Conservation (phyloP, 1,284 basidiomycete species). For the Bondarzewia mesenterica region DNA sequence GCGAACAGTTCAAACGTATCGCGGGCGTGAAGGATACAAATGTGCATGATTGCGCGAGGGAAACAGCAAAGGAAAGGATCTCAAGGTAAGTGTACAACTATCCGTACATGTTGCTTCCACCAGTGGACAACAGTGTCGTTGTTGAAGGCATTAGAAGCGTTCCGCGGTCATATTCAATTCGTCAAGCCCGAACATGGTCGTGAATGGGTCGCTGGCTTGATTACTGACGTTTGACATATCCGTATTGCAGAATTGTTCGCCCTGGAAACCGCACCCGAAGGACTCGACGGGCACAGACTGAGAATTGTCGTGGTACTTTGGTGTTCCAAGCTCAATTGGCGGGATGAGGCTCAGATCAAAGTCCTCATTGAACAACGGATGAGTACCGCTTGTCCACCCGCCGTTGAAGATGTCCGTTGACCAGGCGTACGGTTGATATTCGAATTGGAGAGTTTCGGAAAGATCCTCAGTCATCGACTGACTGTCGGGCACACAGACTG, state of each 20-base stretch:
- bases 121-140: not conserved
- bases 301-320: slow-evolving; percentile 12
- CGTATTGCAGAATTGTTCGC: not conserved
- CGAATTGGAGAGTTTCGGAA: slow-evolving; percentile 18
- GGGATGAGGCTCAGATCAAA: slow-evolving; percentile 39
- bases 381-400: slow-evolving; percentile 21
- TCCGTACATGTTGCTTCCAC: not conserved
- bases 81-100: slow-evolving; percentile 4
- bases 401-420: slow-evolving; percentile 12
- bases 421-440: slow-evolving; percentile 29
- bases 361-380: slow-evolving; percentile 34
- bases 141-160: not conserved
- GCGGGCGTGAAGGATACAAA: not conserved
- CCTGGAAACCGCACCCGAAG: not conserved
- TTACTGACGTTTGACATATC: not conserved
- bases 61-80: not conserved
- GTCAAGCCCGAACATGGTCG: slow-evolving; percentile 11
- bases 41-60: not conserved
- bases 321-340: slow-evolving; percentile 36
- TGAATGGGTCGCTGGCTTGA: slow-evolving; percentile 4
- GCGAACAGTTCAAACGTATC: no score
- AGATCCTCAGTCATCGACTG: slow-evolving; percentile 6
- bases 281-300: not conserved
- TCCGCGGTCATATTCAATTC: slow-evolving; percentile 6
- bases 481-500: slow-evolving; percentile 5